A percentile compares a stretch with the other conserved stretches of the same genome.
These are phyloP conservation scores for Stachybotrys chlorohalonatus DNA, from an alignment of 2,329 filamentous ascomycete species.

Conservation along the genomic window DNA sequence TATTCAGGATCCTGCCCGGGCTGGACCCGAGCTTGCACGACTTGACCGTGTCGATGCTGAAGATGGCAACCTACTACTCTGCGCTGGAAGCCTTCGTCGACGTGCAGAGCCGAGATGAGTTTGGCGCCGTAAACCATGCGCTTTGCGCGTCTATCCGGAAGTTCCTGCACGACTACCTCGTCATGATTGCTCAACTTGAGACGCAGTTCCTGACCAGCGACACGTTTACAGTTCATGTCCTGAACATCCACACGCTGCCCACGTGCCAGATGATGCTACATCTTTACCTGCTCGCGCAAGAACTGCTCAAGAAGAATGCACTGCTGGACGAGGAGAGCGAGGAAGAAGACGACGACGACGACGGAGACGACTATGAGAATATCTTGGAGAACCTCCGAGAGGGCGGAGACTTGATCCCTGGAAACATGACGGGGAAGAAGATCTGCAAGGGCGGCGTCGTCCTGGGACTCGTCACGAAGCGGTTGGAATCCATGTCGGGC, in stretches of 20 bases:
- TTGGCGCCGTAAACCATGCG: conserved; percentile 90
- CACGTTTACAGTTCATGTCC: conserved; percentile 82
- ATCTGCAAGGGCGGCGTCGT: conserved; percentile 96
- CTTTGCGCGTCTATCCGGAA: conserved; percentile 92
- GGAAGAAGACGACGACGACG: conserved; percentile 60
- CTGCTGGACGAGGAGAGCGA: conserved; percentile 74
- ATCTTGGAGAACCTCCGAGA: conserved; percentile 85
- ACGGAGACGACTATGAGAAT: conserved; percentile 80
- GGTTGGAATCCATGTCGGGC: conserved; percentile 83
- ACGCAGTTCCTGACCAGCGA: conserved; percentile 84
- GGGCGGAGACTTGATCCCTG: conserved; percentile 71
- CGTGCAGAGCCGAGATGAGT: conserved; percentile 86
- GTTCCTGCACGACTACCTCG: conserved; percentile 84
- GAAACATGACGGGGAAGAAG: conserved; percentile 76
- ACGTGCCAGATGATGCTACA: conserved; percentile 89
- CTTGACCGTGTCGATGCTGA: conserved; percentile 78
- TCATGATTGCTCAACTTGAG: conserved; percentile 88
- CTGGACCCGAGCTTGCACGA: conserved; percentile 88
- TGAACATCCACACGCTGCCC: conserved; percentile 84
- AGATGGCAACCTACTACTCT: conserved; percentile 87
- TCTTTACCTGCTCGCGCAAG: conserved; percentile 77
- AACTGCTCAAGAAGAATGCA: conserved; percentile 80
- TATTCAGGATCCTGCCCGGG: conserved; percentile 70
- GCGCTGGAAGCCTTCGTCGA: conserved; percentile 90
- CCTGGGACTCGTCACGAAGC: conserved; percentile 75